These are phyloP conservation scores for Seminavis robusta DNA, from an alignment of 108 stramenopile genomes.

Conservation along the genomic window DNA sequence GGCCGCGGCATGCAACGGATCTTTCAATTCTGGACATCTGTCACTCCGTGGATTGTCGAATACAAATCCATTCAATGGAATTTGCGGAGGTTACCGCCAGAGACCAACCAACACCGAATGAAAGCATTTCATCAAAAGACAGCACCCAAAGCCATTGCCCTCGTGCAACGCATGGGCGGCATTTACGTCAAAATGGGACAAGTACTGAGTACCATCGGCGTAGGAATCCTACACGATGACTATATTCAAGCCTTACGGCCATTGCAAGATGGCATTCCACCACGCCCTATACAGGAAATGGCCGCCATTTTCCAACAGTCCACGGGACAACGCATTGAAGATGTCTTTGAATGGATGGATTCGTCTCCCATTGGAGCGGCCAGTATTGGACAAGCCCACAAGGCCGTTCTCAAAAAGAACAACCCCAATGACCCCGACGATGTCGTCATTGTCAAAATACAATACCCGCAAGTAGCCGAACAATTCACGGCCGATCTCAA, in stretches of 20 bases:
- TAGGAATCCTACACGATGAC: conserved; percentile 38
- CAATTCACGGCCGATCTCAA: conserved; percentile 61
- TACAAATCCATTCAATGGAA: no score
- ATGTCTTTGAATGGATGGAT: conserved; percentile 58
- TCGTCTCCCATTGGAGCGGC: conserved; percentile 63
- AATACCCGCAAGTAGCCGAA: conserved; percentile 65
- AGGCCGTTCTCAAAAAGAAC: conserved; percentile 28
- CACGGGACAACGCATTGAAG: conserved; percentile 37
- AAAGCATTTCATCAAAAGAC: background rate
- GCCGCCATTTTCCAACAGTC: conserved; percentile 41
- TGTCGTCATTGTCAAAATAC: conserved; percentile 75
- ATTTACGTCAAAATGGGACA: conserved; percentile 79
- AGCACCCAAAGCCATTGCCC: background rate
- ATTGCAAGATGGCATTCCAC: conserved; percentile 61
- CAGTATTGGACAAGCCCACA: conserved; percentile 70
- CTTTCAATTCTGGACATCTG: no score
- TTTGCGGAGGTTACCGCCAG: no score
- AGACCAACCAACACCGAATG: no score
- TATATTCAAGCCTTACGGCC: conserved; percentile 47
- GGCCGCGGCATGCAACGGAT: no score
- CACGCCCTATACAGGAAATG: conserved; percentile 38
- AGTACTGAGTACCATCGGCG: conserved; percentile 42
- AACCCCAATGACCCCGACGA: background rate
- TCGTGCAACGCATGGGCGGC: conserved; percentile 39
- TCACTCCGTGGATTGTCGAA: no score